Evolutionary conservation across 176 grass and related monocot genomes (phyloP).

Genomic region (Musa itinerans): DNA sequence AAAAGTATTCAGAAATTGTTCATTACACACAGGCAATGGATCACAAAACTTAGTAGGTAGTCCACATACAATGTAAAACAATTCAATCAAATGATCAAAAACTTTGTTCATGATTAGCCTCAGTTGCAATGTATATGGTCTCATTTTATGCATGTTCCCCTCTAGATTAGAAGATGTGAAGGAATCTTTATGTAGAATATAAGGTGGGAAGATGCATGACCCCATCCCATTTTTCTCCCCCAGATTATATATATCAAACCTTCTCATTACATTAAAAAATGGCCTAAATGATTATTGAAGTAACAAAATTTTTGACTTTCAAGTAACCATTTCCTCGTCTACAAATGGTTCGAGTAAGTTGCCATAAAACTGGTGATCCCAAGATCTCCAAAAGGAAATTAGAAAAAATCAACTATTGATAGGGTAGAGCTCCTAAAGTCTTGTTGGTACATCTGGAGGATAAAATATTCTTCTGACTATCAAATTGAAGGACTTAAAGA

Average conservation of each 20-base stretch:
- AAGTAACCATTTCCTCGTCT: neutral
- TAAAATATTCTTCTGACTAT: neutral
- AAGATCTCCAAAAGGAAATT: neutral
- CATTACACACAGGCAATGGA: no score
- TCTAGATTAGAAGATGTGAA: no score
- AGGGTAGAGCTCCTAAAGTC: neutral
- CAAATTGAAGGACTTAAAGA: neutral
- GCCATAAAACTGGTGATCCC: neutral
- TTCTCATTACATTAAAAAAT: neutral
- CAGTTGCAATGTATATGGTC: no score
- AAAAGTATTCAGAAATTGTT: no score
- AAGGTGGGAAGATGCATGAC: neutral
- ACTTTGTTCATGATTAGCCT: no score
- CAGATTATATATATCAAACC: neutral
- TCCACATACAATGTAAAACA: no score
- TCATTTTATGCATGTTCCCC: no score
- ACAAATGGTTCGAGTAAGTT: neutral
- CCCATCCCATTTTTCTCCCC: neutral
- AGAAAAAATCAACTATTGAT: neutral
- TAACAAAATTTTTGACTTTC: neutral
- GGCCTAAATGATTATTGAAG: neutral
- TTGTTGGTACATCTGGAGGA: neutral
- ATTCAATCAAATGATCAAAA: no score
- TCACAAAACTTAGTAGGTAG: no score
- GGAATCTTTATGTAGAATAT: no score